Evolutionary conservation across 139 green algal species (phyloP).

Genomic region (Closterium sp.): DNA sequence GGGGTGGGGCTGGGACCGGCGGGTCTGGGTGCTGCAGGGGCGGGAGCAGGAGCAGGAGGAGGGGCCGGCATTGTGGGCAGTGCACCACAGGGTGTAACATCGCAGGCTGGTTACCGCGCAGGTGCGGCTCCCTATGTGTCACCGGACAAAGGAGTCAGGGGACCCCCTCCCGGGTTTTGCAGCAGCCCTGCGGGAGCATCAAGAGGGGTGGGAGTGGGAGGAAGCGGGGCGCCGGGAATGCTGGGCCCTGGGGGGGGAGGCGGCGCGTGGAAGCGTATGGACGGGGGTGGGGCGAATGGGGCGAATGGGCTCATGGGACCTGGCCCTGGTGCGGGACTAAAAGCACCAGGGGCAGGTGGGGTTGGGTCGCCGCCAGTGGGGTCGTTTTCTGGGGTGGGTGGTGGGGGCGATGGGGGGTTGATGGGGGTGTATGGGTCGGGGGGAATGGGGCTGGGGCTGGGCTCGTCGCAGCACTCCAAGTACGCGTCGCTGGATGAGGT

Average conservation of each 20-base stretch:
- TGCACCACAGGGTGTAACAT: slow-evolving; percentile 1
- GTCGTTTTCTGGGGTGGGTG: not conserved
- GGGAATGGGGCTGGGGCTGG: not conserved
- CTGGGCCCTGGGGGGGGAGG: not conserved
- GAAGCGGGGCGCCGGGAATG: not conserved
- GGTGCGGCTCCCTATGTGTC: not conserved
- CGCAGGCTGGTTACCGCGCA: not conserved
- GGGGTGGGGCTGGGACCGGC: not conserved
- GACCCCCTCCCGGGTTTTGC: not conserved
- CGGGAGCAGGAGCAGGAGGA: not conserved
- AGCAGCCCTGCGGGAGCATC: not conserved
- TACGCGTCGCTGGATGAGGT: slow-evolving; percentile 75
- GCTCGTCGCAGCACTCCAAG: slow-evolving; percentile 19
- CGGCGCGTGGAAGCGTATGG: not conserved
- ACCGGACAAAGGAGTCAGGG: not conserved
- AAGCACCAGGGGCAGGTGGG: not conserved
- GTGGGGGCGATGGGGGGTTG: not conserved
- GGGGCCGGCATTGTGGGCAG: not conserved
- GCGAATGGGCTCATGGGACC: not conserved
- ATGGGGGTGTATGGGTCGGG: not conserved
- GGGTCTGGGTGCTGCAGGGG: not conserved
- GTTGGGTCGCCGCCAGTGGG: not conserved
- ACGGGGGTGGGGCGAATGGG: not conserved
- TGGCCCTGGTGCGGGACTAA: not conserved
- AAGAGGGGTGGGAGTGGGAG: not conserved